Evolutionary conservation across 2,329 filamentous ascomycete species (phyloP).

Genomic region (Ceratocystis alfenasii): DNA sequence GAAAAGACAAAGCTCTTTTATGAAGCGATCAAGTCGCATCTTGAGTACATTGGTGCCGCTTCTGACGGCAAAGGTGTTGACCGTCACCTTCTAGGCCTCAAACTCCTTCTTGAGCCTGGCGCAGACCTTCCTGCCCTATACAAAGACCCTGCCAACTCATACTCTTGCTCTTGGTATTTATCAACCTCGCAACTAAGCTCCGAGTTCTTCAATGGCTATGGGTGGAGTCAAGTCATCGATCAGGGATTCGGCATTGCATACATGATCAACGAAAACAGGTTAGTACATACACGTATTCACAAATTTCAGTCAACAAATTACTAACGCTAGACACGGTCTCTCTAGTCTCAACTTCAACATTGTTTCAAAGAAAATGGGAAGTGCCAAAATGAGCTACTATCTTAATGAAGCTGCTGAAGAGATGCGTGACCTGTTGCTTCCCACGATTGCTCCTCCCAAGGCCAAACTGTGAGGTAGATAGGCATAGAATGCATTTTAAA

Average conservation of each 20-base stretch:
- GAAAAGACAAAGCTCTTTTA: conserved; percentile 65
- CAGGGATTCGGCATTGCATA: conserved; percentile 95
- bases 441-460: conserved; percentile 67
- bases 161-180: conserved; percentile 81
- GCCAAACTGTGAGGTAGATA: conserved; percentile 61
- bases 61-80: conserved; percentile 90
- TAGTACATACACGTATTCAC: background rate
- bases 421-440: conserved; percentile 72
- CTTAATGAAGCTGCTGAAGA: conserved; percentile 87
- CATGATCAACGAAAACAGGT: conserved; percentile 95
- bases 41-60: conserved; percentile 82
- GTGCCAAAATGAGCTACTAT: conserved; percentile 89
- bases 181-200: conserved; percentile 81
- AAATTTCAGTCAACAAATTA: background rate
- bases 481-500: background rate
- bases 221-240: conserved; percentile 96
- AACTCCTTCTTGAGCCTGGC: conserved; percentile 71
- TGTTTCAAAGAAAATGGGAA: conserved; percentile 83
- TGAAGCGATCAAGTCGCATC: conserved; percentile 66
- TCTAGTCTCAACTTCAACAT: conserved; percentile 85
- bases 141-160: conserved; percentile 72
- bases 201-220: conserved; percentile 98
- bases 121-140: conserved; percentile 75
- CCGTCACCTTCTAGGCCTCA: conserved; percentile 91
- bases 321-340: conserved; percentile 29